phyloP scores from a whole-genome alignment of 805 yeast genomes.

The Kuraishia piskuri region DNA sequence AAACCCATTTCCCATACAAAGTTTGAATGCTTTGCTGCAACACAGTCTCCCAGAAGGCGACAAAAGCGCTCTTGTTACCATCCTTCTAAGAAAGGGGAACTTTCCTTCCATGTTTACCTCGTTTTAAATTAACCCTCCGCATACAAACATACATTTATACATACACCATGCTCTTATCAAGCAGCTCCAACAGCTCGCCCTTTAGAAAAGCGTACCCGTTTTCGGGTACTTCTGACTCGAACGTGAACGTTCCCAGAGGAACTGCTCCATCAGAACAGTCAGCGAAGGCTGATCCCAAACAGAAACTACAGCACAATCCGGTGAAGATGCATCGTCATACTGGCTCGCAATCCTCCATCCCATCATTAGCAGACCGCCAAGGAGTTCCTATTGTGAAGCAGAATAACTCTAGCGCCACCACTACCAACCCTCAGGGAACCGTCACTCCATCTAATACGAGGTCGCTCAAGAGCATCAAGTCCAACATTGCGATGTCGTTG shows the following conservation, averaged over 20 bases:
- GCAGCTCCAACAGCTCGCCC: neutral
- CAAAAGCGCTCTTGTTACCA: neutral
- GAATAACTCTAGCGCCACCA: too few species aligned
- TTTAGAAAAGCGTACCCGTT: neutral
- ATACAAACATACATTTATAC: neutral
- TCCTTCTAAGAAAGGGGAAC: neutral
- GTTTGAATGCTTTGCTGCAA: neutral
- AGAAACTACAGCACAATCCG: neutral
- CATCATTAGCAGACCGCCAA: neutral
- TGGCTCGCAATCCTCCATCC: neutral
- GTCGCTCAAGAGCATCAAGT: neutral
- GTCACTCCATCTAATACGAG: neutral
- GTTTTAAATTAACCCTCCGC: neutral
- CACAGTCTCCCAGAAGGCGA: neutral
- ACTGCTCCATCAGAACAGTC: neutral
- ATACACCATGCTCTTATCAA: neutral
- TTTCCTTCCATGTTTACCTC: neutral
- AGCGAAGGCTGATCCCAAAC: too few species aligned
- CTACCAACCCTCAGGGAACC: neutral
- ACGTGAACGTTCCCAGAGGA: neutral
- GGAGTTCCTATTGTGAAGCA: neutral
- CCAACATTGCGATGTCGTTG: constrained; percentile 1
- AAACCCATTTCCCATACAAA: neutral
- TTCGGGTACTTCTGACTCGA: neutral
- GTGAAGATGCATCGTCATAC: neutral